Evolutionary conservation across 768 basidiomycete genomes (phyloP), one percentile per base, ranked within the genome.

Genomic region (Kockovaella imperatae): DNA sequence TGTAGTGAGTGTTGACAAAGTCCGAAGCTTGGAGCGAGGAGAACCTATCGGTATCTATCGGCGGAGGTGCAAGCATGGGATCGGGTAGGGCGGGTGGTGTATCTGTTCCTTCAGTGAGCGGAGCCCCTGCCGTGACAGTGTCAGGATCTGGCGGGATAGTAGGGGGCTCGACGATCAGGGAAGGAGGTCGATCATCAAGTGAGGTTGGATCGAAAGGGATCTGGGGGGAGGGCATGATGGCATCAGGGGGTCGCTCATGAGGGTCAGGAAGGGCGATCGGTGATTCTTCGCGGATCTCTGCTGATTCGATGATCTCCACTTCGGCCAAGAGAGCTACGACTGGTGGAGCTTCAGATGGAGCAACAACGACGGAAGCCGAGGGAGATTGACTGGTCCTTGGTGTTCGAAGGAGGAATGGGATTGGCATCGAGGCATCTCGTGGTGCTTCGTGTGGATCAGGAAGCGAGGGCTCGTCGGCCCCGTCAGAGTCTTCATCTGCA

Each of bases 1-100:
- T 39, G n/a, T n/a, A n/a, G n/a, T n/a, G n/a, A n/a, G n/a, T n/a
- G n/a, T n/a, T n/a, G n/a, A n/a, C n/a, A n/a, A n/a, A n/a, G n/a
- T n/a, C n/a, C n/a, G n/a, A n/a, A n/a, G n/a, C n/a, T n/a, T n/a
- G n/a, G 30, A 53, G 31, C 38, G 43, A 53, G 17, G 32, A 48
- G 14, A 13, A 20, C n/a, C 35, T 25, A 20, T 41, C 20, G 3
- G 62, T 56, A 48, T 57, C 53, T n/a, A n/a, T n/a, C n/a, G n/a
- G n/a, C 1, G 62, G 62, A 0, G 58, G 50, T 11, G 62, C 35
- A 10, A 54, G 25, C 14, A 42, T 42, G 1, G 62, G 58, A 50
- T 63, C 62, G 3, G 62, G 62, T 2, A 63, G 39, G 1, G 35
- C 26, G 2, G 35, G 18, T 21, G 53, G 49, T 4, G 48, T 52